Conservation (phyloP, 2,329 filamentous ascomycete species). For the Alternaria triticina region DNA sequence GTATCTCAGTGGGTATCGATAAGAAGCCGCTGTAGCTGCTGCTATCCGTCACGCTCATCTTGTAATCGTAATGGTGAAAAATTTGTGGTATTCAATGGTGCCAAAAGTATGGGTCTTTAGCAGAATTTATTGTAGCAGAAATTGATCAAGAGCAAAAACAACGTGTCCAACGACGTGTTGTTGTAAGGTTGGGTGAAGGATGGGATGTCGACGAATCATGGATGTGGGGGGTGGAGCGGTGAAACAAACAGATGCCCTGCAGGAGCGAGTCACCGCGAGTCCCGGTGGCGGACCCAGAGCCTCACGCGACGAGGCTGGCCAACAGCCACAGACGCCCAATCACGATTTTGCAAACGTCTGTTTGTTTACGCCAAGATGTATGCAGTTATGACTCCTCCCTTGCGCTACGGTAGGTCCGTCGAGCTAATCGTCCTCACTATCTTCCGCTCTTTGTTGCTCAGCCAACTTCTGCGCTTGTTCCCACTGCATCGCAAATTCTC, state of each 20-base stretch:
- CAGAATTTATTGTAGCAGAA: conserved; percentile 8
- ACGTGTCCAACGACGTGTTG: conserved; percentile 4
- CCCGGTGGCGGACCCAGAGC: conserved; percentile 15
- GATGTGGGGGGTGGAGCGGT: conserved; percentile 14
- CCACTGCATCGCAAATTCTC: conserved; percentile 66
- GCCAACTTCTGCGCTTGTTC: conserved; percentile 53
- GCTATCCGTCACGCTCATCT: background rate
- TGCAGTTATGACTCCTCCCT: conserved; percentile 1
- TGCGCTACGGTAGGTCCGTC: background rate
- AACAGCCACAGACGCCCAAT: conserved; percentile 10
- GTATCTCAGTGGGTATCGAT: conserved; percentile 48
- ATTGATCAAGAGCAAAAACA: background rate
- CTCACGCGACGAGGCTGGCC: conserved; percentile 19
- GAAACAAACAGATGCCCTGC: conserved; percentile 19
- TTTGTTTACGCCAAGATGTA: conserved; percentile 13
- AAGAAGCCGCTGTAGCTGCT: conserved; percentile 23
- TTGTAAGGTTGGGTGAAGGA: conserved; percentile 2
- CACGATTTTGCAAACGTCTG: conserved; percentile 6
- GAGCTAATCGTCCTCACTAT: conserved; percentile 44
- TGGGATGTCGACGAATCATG: conserved; percentile 17
- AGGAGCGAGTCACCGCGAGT: conserved; percentile 24
- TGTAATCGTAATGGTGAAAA: background rate
- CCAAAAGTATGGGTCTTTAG: background rate
- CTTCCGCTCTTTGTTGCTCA: conserved; percentile 49
- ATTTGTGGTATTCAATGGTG: background rate